These are phyloP conservation scores for Diaporthe citri DNA, from an alignment of 2,329 filamentous ascomycete genomes.

Conservation along the genomic window DNA sequence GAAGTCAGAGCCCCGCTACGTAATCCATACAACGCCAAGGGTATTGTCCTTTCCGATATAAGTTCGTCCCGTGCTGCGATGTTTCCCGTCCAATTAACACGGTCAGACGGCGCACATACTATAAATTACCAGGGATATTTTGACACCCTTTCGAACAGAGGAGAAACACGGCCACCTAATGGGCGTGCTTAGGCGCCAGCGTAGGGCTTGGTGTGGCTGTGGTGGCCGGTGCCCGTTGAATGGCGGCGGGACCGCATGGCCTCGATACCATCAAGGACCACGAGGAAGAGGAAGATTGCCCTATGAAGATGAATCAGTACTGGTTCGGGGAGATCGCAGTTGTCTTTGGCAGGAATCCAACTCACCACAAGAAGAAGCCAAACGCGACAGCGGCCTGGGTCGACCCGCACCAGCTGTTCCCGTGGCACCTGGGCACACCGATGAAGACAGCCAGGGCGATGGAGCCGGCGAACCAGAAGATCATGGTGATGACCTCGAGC, in stretches of 20 bases:
- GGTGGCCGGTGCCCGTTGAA: slow-evolving; percentile 34
- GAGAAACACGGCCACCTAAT: too few species aligned
- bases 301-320: slow-evolving; percentile 44
- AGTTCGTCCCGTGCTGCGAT: not conserved
- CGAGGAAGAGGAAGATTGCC: slow-evolving; percentile 62
- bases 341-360: slow-evolving; percentile 1
- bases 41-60: not conserved
- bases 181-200: slow-evolving; percentile 39
- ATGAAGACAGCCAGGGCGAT: slow-evolving; percentile 80
- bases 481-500: slow-evolving; percentile 78
- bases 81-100: not conserved
- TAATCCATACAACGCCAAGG: not conserved
- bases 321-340: not conserved
- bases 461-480: slow-evolving; percentile 93
- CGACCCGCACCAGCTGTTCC: slow-evolving; percentile 67
- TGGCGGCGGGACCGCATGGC: slow-evolving; percentile 57
- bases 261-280: slow-evolving; percentile 61
- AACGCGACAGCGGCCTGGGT: slow-evolving; percentile 75
- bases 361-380: slow-evolving; percentile 72
- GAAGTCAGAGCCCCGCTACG: slow-evolving; percentile 4
- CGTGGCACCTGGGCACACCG: slow-evolving; percentile 67
- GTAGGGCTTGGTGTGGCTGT: slow-evolving; percentile 42
- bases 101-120: not conserved
- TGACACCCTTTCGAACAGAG: not conserved
- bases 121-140: not conserved